A percentile compares a stretch with the other conserved stretches of the same genome.
phyloP scores from a whole-genome alignment of 2,329 filamentous ascomycete species.

The Botrytis fabae region DNA sequence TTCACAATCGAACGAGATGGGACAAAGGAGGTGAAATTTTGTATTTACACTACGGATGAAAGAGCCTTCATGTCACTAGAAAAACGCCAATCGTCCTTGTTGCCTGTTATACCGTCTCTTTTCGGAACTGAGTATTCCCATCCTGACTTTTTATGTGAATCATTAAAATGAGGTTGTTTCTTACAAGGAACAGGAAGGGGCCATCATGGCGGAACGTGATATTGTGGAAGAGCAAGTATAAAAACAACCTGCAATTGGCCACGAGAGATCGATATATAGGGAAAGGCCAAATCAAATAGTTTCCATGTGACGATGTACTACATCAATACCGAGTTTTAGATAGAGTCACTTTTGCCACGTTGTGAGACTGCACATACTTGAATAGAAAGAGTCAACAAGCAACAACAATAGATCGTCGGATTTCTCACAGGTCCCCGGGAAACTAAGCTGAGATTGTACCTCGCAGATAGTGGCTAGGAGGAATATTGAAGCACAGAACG shows the following conservation, averaged over 20 bases:
- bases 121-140: neutral
- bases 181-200: neutral
- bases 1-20: neutral
- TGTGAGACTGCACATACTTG: neutral
- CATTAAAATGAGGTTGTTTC: constrained; percentile 21
- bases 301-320: constrained; percentile 9
- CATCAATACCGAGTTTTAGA: neutral
- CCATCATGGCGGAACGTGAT: neutral
- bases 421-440: constrained; percentile 1
- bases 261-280: neutral
- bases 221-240: neutral
- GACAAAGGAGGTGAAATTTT: neutral
- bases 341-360: neutral
- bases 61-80: constrained; percentile 1
- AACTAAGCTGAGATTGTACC: neutral
- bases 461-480: neutral
- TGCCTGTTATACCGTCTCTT: constrained; percentile 7
- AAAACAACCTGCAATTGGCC: neutral
- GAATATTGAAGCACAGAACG: neutral
- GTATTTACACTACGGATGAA: neutral
- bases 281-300: neutral
- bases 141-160: constrained; percentile 9
- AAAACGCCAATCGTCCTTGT: constrained; percentile 11
- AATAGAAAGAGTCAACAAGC: neutral
- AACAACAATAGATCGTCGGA: neutral